phyloP scores from a whole-genome alignment of 345 rosid genomes.

The Noccaea bulbosa region DNA sequence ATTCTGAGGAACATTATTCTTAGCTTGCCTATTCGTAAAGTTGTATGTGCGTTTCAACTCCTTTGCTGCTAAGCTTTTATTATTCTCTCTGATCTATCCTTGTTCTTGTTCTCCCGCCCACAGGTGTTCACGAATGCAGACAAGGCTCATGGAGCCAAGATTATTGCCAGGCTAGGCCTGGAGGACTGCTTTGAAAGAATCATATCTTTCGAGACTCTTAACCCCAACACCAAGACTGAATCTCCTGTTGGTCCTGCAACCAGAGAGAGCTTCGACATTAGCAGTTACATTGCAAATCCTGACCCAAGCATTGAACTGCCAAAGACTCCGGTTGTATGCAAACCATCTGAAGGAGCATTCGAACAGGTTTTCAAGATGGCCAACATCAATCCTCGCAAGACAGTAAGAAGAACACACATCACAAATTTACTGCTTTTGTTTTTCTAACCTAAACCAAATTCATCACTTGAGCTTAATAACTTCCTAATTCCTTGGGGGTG shows the following conservation, averaged over 20 bases:
- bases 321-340: slow-evolving; percentile 71
- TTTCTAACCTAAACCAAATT: background rate
- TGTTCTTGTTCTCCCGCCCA: background rate
- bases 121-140: slow-evolving; percentile 93
- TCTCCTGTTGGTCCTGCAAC: slow-evolving; percentile 28
- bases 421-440: background rate
- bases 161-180: slow-evolving; percentile 76
- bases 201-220: slow-evolving; percentile 86
- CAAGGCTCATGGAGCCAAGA: slow-evolving; percentile 69
- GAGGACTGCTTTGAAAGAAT: slow-evolving; percentile 89
- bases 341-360: slow-evolving; percentile 81
- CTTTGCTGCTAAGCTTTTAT: background rate
- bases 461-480: background rate
- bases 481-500: background rate
- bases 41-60: slow-evolving; percentile 53
- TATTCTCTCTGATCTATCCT: background rate
- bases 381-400: slow-evolving; percentile 71
- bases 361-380: slow-evolving; percentile 71
- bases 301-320: slow-evolving; percentile 53
- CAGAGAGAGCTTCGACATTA: slow-evolving; percentile 53
- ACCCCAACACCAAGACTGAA: slow-evolving; percentile 55
- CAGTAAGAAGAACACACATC: slow-evolving; percentile 51
- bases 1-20: slow-evolving; percentile 71
- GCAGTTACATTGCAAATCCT: slow-evolving; percentile 43
- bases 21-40: slow-evolving; percentile 85